Percentiles rank a stretch among this genome's conserved stretches.
These are phyloP conservation scores for Exserohilum rostratum DNA, from an alignment of 2,329 filamentous ascomycete genomes.

Conservation along the genomic window DNA sequence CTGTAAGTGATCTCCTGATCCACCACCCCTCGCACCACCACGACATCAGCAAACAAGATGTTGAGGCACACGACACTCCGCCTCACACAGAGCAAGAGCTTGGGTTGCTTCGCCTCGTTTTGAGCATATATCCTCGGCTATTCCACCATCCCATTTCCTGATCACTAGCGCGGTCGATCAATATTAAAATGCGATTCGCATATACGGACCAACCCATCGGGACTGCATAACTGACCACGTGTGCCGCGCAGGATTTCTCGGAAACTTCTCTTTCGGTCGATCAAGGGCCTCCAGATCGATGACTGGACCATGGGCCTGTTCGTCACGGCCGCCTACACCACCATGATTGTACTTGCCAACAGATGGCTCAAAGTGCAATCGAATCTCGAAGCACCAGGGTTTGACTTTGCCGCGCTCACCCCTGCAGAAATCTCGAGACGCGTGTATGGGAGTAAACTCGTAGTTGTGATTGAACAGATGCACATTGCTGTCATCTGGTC, in stretches of 20 bases:
- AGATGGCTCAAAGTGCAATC: conserved; percentile 49
- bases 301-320: conserved; percentile 63
- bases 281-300: conserved; percentile 59
- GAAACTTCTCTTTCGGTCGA: conserved; percentile 54
- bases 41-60: neutral
- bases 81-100: too few species aligned
- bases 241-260: conserved; percentile 49
- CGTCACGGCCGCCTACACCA: conserved; percentile 56
- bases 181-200: neutral
- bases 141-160: neutral
- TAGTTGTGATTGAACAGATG: conserved; percentile 60
- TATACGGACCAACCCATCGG: neutral
- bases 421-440: conserved; percentile 43
- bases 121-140: neutral
- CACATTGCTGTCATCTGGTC: conserved; percentile 59
- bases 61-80: too few species aligned
- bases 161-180: neutral
- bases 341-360: conserved; percentile 57
- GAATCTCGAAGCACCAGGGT: conserved; percentile 54
- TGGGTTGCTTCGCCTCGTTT: neutral
- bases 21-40: too few species aligned
- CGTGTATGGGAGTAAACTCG: conserved; percentile 53
- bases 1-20: conserved; percentile 43
- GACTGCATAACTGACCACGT: conserved; percentile 4
- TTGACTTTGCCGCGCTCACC: conserved; percentile 52